A percentile compares a stretch with the other conserved stretches of the same genome.
phyloP scores from a whole-genome alignment of 2,329 filamentous ascomycete species.

The Neofusicoccum cordaticola region DNA sequence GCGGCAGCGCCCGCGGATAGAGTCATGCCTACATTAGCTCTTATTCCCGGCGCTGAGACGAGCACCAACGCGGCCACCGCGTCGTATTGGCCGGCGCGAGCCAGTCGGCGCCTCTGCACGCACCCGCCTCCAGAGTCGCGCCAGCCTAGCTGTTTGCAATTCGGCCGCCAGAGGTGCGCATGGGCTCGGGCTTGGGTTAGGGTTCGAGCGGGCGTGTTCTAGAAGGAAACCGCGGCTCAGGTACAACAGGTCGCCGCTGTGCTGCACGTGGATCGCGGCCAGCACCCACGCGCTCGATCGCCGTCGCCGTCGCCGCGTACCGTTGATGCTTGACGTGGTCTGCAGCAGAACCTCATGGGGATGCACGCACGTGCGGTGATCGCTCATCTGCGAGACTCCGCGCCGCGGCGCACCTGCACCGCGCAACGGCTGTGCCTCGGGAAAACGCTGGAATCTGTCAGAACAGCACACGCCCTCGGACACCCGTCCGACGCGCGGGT shows the following conservation, averaged over 20 bases:
- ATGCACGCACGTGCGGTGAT: not conserved
- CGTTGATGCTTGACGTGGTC: not conserved
- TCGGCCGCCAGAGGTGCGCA: too few species aligned
- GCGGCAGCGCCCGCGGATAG: conserved; percentile 3
- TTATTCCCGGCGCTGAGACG: conserved; percentile 7
- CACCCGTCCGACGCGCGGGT: too few species aligned
- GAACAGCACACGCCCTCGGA: too few species aligned
- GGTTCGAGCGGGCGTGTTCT: not conserved
- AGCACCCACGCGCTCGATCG: too few species aligned
- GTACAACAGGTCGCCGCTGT: not conserved
- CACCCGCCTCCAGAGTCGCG: not conserved
- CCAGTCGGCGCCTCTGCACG: not conserved
- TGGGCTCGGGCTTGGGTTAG: not conserved
- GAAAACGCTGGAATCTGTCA: not conserved
- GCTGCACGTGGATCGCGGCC: too few species aligned
- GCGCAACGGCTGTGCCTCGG: too few species aligned
- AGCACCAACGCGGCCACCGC: not conserved
- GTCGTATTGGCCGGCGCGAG: not conserved
- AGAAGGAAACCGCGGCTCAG: not conserved
- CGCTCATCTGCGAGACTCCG: not conserved
- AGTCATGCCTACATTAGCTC: not conserved
- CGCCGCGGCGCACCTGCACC: not conserved
- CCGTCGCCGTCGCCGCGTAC: too few species aligned
- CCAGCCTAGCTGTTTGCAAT: too few species aligned
- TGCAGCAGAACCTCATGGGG: not conserved